These are phyloP conservation scores for Trichocomaceae sp. DNA, from an alignment of 2,329 filamentous ascomycete genomes.

Conservation along the genomic window DNA sequence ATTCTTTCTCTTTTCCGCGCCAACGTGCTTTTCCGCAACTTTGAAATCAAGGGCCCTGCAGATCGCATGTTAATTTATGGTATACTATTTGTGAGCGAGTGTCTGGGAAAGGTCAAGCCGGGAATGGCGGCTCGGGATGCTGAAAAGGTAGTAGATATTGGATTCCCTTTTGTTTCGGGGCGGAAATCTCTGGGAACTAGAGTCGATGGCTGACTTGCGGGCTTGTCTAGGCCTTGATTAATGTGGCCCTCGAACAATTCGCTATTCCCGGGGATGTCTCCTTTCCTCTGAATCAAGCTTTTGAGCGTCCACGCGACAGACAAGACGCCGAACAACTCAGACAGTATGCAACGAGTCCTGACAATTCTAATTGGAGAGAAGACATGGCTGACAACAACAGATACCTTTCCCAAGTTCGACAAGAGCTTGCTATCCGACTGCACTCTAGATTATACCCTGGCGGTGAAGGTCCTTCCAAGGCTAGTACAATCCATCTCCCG, in stretches of 20 bases:
- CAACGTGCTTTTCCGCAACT: conserved; percentile 99
- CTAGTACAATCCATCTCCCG: conserved; percentile 23
- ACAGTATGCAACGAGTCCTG: conserved; percentile 54
- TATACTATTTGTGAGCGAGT: conserved; percentile 90
- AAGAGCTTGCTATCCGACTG: conserved; percentile 79
- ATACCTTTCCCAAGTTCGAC: conserved; percentile 76
- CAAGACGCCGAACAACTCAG: conserved; percentile 84
- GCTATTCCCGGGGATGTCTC: conserved; percentile 86
- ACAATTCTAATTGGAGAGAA: background rate
- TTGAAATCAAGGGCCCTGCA: conserved; percentile 94
- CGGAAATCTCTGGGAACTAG: background rate
- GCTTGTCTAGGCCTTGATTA: conserved; percentile 67
- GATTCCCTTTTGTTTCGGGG: background rate
- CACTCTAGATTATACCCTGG: conserved; percentile 82
- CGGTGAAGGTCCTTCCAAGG: conserved; percentile 58
- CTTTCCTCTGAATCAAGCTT: conserved; percentile 94
- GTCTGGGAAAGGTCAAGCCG: conserved; percentile 78
- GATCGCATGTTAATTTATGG: conserved; percentile 94
- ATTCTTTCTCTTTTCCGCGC: conserved; percentile 87
- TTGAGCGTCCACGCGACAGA: conserved; percentile 77
- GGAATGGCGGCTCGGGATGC: conserved; percentile 59
- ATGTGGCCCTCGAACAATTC: conserved; percentile 90
- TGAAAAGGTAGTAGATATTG: conserved; percentile 48
- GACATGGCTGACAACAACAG: conserved; percentile 19
- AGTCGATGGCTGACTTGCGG: background rate